Conservation (phyloP, 306 rosid species). For the Prunus padus region DNA sequence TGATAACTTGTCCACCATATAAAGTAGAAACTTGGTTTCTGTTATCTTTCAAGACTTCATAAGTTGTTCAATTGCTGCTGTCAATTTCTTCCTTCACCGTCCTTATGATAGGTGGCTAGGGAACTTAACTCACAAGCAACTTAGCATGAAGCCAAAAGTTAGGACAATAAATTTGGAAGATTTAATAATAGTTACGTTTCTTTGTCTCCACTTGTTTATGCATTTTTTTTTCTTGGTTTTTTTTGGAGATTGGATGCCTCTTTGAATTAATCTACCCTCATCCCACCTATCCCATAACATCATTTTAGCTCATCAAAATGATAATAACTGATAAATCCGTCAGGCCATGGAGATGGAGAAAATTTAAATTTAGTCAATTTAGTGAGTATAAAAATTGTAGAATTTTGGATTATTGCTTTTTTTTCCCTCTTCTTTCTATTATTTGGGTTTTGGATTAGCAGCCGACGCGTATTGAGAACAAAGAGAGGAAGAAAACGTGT, state of each 20-base stretch:
- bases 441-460: not conserved
- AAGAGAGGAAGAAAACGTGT: slow-evolving; percentile 1
- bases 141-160: slow-evolving; percentile 20
- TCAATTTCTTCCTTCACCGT: not conserved
- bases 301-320: too few species aligned
- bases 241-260: too few species aligned
- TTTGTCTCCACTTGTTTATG: not conserved
- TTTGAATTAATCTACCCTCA: not conserved
- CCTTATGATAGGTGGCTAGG: not conserved
- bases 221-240: too few species aligned
- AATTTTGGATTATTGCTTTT: too few species aligned
- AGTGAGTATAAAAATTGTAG: too few species aligned
- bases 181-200: not conserved
- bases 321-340: too few species aligned
- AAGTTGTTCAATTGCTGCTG: not conserved
- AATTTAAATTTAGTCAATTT: too few species aligned
- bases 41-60: not conserved
- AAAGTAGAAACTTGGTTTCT: not conserved
- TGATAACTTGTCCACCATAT: not conserved
- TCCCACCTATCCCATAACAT: too few species aligned
- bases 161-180: slow-evolving; percentile 28
- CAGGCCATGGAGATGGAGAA: too few species aligned
- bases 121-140: not conserved
- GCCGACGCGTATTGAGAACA: not conserved
- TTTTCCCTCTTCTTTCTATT: too few species aligned